A percentile compares a stretch with the other conserved stretches of the same genome.
Conservation (phyloP, 495 filamentous ascomycete species). For the Rusavskia elegans region DNA sequence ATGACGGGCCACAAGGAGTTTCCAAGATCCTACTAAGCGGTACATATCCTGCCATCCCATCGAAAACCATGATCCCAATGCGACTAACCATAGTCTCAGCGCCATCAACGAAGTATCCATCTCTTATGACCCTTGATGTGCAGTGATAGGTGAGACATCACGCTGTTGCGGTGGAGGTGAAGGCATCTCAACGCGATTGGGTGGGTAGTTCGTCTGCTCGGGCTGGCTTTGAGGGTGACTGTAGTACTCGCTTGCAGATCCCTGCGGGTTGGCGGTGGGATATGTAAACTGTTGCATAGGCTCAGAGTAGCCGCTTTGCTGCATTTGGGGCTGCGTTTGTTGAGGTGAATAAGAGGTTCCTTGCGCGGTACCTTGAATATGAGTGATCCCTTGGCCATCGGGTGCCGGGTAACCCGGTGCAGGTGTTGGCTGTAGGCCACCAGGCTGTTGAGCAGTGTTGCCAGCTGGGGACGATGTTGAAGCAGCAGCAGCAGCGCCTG, state of each 20-base stretch:
- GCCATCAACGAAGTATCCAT: too few relatives aligned
- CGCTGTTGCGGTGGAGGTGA: background rate
- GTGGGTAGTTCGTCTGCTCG: background rate
- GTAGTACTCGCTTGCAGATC: background rate
- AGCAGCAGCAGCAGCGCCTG: background rate
- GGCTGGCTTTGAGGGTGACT: background rate
- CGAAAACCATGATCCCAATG: too few relatives aligned
- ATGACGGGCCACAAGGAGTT: too few relatives aligned
- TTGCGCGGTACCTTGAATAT: background rate
- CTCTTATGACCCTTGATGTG: background rate
- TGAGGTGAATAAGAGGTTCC: background rate
- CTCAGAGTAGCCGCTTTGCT: background rate
- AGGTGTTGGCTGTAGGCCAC: background rate
- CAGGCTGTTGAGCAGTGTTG: too few relatives aligned
- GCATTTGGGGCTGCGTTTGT: background rate
- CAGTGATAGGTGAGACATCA: background rate
- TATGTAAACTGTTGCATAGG: background rate
- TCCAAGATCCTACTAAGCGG: too few relatives aligned
- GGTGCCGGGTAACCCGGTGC: background rate
- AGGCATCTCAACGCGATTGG: background rate
- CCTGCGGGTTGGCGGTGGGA: background rate
- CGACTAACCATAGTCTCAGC: too few relatives aligned
- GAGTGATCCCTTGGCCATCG: background rate
- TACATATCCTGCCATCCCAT: background rate
- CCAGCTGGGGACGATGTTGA: background rate